phyloP scores from a whole-genome alignment of 2,329 filamentous ascomycete genomes.

The Fusarium udum region DNA sequence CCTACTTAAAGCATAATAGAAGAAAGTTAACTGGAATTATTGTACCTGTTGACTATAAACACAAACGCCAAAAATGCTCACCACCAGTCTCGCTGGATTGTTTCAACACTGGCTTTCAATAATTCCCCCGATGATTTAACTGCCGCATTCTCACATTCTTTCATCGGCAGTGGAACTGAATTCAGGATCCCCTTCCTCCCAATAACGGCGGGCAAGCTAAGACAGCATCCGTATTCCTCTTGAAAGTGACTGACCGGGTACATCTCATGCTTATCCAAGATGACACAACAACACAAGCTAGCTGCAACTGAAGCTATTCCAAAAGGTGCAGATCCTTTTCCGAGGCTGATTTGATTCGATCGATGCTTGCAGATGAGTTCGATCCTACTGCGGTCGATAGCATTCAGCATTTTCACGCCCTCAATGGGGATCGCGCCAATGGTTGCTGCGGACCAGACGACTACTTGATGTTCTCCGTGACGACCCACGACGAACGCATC shows the following conservation, averaged over 20 bases:
- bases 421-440: constrained; percentile 30
- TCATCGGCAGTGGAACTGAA: background rate
- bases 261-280: constrained; percentile 59
- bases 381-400: constrained; percentile 37
- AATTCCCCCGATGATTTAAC: constrained; percentile 1
- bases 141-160: background rate
- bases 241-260: constrained; percentile 60
- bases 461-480: constrained; percentile 37
- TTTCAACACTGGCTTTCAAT: background rate
- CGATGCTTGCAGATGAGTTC: constrained; percentile 58
- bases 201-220: constrained; percentile 60
- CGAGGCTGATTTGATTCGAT: constrained; percentile 56
- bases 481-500: constrained; percentile 37
- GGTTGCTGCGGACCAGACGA: constrained; percentile 39
- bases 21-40: background rate
- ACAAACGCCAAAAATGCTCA: background rate
- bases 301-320: constrained; percentile 60
- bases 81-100: background rate
- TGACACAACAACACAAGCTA: constrained; percentile 60
- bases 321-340: constrained; percentile 61
- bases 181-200: constrained; percentile 55
- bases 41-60: background rate
- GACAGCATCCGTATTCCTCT: constrained; percentile 56
- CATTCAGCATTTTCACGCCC: background rate
- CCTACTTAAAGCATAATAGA: background rate